Evolutionary conservation across 176 grass and related monocot species (phyloP).

Genomic region (Oryza officinalis): DNA sequence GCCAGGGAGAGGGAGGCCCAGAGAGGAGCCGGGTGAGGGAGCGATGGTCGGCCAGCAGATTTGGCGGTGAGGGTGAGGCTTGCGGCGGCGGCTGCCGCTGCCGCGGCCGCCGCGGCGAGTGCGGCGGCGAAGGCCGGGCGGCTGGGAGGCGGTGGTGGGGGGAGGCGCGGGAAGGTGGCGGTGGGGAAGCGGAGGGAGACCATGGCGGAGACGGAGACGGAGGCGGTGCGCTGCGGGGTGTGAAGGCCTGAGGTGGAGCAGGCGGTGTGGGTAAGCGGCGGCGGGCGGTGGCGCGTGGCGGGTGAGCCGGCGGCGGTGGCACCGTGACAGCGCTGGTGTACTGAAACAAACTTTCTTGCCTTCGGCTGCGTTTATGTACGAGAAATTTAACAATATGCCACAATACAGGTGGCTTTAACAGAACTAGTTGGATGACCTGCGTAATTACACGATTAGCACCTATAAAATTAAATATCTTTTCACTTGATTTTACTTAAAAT

Average conservation of each 20-base stretch:
- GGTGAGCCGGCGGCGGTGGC: background rate
- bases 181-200: slow-evolving; percentile 47
- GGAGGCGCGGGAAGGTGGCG: slow-evolving; percentile 28
- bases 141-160: slow-evolving; percentile 10
- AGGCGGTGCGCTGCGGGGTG: background rate
- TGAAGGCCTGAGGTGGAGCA: background rate
- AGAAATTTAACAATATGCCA: too few relatives aligned
- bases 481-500: too few relatives aligned
- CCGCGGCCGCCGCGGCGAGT: slow-evolving; percentile 14
- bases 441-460: too few relatives aligned
- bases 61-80: slow-evolving; percentile 45
- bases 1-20: slow-evolving; percentile 81
- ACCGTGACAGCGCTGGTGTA: background rate
- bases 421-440: too few relatives aligned
- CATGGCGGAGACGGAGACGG: slow-evolving; percentile 30
- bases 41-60: slow-evolving; percentile 28
- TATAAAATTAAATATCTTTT: too few relatives aligned
- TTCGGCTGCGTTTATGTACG: background rate
- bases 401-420: too few relatives aligned
- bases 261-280: slow-evolving; percentile 27
- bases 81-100: slow-evolving; percentile 21
- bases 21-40: slow-evolving; percentile 21
- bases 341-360: background rate
- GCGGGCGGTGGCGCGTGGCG: slow-evolving; percentile 16
- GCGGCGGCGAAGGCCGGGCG: slow-evolving; percentile 39